Base-by-base conservation (phyloP, 495 filamentous ascomycete genomes). In the Polyplosphaeria fusca region DNA sequence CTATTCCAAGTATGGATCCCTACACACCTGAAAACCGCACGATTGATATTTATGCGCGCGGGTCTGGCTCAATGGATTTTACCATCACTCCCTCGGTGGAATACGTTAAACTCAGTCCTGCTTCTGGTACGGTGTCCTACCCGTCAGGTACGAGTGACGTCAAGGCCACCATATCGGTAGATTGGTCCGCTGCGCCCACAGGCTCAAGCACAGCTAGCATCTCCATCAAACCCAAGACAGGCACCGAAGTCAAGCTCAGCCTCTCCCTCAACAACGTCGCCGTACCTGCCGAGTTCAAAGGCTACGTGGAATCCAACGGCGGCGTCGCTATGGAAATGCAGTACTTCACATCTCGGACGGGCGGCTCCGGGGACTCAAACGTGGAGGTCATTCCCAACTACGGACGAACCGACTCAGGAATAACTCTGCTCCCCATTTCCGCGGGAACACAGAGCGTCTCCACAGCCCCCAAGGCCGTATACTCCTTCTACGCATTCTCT, bases 21-120 rank as follows among this genome's bases (percentile, higher is more conserved):
- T 62, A 57, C 41, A 62, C 58, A 3, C 58, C 58, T 16, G 58
- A 62, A 16, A 62, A 62, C 48, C 58, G 58, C 46, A 56, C 58
- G 24, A 62, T 62, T 45, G 58, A 62, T 14, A 26, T 62, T 14
- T 62, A 62, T 37, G 38, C 39, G 24, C 58, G 58, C 7, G 58
- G 58, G 25, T 39, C 51, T 23, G 57, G 57, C 20, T 23, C 49
- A 24, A 32, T 62, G 23, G 24, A 49, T 18, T 56, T 56, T 28
- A 56, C 58, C n/a, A 52, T 62, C 40, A 62, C 52, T 1, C 44
- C 58, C 28, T 30, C 30, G 5, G n/a, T 16, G 2, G n/a, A 50
- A 9, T 57, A 62, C 32, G 26, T 62, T 9, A 35, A 4, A 32
- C 46, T 57, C 12, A 41, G 52, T 2, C 58, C 58, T 7, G 3